phyloP scores from a whole-genome alignment of 2,329 filamentous ascomycete genomes.

The Chrysosphaeria jannelii region DNA sequence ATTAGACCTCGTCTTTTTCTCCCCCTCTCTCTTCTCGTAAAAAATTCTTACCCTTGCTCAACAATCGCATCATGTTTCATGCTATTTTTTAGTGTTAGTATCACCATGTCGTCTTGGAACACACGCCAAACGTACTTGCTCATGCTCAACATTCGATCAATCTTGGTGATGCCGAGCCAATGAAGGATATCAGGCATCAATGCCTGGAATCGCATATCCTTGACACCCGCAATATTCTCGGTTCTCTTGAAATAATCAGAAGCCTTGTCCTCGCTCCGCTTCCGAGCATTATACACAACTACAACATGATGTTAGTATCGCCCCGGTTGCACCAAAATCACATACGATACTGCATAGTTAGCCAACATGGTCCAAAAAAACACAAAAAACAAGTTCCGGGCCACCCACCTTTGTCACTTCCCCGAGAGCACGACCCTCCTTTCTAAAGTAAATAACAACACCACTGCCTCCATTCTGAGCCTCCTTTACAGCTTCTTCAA shows the following conservation, averaged over 20 bases:
- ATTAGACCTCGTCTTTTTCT: too few species aligned
- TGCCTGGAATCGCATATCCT: slow-evolving; percentile 91
- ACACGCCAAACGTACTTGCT: slow-evolving; percentile 37
- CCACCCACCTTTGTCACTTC: slow-evolving; percentile 76
- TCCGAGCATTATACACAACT: slow-evolving; percentile 51
- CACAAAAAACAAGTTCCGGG: too few species aligned
- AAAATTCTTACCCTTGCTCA: slow-evolving; percentile 31
- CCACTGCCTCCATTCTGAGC: slow-evolving; percentile 81
- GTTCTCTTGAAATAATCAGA: slow-evolving; percentile 90
- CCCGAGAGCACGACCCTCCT: slow-evolving; percentile 78
- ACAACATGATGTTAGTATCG: slow-evolving; percentile 2
- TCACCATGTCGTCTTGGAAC: neutral
- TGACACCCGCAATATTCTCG: slow-evolving; percentile 94
- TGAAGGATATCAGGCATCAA: slow-evolving; percentile 94
- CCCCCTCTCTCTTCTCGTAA: neutral
- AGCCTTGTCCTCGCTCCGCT: slow-evolving; percentile 48
- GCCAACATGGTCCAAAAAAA: too few species aligned
- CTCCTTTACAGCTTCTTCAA: slow-evolving; percentile 91
- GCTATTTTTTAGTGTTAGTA: slow-evolving; percentile 13
- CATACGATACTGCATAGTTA: too few species aligned
- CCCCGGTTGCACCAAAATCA: too few species aligned
- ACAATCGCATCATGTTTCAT: slow-evolving; percentile 85
- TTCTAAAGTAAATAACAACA: slow-evolving; percentile 95
- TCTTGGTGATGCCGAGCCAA: slow-evolving; percentile 96
- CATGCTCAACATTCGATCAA: slow-evolving; percentile 96